A percentile compares a stretch with the other conserved stretches of the same genome.
Evolutionary conservation across 1,284 basidiomycete species (phyloP).

Genomic region (Fomitopsis betulina): DNA sequence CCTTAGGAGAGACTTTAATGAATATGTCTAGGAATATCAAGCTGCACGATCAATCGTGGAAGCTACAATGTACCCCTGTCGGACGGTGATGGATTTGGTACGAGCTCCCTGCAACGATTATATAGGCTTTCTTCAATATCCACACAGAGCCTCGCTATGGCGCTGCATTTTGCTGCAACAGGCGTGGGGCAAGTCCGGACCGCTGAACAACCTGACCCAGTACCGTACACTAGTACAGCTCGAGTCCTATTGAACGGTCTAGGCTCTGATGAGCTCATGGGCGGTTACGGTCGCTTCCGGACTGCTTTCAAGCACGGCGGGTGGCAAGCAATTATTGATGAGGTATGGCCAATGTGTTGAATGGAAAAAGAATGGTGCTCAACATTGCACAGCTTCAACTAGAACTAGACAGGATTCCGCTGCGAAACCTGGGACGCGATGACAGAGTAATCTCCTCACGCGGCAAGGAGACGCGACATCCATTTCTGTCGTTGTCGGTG

Average conservation of each 20-base stretch:
- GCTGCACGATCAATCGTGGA: conserved; percentile 54
- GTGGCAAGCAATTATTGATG: conserved; percentile 74
- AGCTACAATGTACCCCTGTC: conserved; percentile 75
- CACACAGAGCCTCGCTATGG: conserved; percentile 82
- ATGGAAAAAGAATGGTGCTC: neutral
- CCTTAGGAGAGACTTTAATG: conserved; percentile 2
- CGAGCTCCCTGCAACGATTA: conserved; percentile 17
- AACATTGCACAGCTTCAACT: conserved; percentile 60
- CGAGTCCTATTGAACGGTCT: conserved; percentile 88
- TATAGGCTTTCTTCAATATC: neutral
- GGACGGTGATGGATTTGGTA: conserved; percentile 92
- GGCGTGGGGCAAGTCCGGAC: conserved; percentile 59
- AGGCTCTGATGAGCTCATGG: conserved; percentile 93
- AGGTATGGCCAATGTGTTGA: conserved; percentile 47
- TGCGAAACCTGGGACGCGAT: conserved; percentile 89
- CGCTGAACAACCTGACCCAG: conserved; percentile 29
- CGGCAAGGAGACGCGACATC: conserved; percentile 88
- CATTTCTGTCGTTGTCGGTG: conserved; percentile 80
- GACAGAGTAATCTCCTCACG: conserved; percentile 88
- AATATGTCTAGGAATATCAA: conserved; percentile 55
- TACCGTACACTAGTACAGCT: conserved; percentile 68
- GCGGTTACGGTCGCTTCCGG: conserved; percentile 90
- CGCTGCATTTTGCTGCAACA: conserved; percentile 90
- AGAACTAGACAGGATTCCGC: conserved; percentile 88
- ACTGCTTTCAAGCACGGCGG: conserved; percentile 64